Percentiles rank a stretch among this genome's conserved stretches.
phyloP scores from a whole-genome alignment of 2,329 filamentous ascomycete genomes.

The Nemania serpens region DNA sequence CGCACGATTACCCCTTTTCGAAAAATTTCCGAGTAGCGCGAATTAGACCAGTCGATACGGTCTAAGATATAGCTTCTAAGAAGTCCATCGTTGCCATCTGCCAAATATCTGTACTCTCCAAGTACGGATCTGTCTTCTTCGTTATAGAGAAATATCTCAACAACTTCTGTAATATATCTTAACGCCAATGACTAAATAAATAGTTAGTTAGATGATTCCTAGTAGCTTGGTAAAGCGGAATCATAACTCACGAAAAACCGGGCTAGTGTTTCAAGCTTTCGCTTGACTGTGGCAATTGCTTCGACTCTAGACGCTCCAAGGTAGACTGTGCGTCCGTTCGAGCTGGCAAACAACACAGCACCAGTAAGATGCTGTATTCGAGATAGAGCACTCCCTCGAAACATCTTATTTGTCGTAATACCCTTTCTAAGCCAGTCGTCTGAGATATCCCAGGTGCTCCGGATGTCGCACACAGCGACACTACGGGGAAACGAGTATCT shows the following conservation, averaged over 20 bases:
- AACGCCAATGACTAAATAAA: slow-evolving; percentile 1
- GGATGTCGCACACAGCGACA: slow-evolving; percentile 20
- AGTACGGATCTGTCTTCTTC: slow-evolving; percentile 25
- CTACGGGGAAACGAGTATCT: slow-evolving; percentile 26
- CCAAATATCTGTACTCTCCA: slow-evolving; percentile 30
- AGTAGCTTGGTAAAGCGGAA: neutral
- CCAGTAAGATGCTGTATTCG: slow-evolving; percentile 26
- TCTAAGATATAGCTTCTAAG: slow-evolving; percentile 33
- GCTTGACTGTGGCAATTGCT: slow-evolving; percentile 14
- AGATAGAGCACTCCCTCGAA: slow-evolving; percentile 18
- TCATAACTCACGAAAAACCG: slow-evolving; percentile 31
- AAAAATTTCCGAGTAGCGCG: slow-evolving; percentile 28
- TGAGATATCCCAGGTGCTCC: slow-evolving; percentile 27
- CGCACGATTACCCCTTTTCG: slow-evolving; percentile 19
- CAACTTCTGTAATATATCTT: neutral
- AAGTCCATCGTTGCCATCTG: slow-evolving; percentile 12
- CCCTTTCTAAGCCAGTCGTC: slow-evolving; percentile 4
- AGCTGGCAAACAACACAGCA: slow-evolving; percentile 23
- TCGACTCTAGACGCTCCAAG: slow-evolving; percentile 30
- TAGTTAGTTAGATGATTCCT: neutral
- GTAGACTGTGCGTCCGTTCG: slow-evolving; percentile 21
- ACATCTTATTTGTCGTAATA: slow-evolving; percentile 4
- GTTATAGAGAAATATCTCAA: slow-evolving; percentile 29
- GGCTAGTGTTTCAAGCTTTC: slow-evolving; percentile 32
- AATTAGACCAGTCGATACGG: slow-evolving; percentile 17